Evolutionary conservation across 352 stramenopile genomes (phyloP).

Genomic region (Phytophthora hybrid): DNA sequence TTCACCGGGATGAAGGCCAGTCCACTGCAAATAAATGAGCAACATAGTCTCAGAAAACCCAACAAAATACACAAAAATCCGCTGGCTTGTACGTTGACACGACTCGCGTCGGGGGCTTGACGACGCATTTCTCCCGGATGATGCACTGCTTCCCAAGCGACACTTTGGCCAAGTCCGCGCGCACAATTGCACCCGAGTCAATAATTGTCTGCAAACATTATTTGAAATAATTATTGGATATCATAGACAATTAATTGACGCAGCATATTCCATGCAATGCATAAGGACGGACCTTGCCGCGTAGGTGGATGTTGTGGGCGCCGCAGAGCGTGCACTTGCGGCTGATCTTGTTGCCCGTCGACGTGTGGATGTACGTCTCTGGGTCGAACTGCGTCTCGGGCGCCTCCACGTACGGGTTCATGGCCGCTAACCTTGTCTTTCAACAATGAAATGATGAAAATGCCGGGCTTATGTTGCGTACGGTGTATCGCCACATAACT

Average conservation of each 20-base stretch:
- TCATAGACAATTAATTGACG: background rate
- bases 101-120: conserved; percentile 75
- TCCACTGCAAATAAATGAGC: conserved; percentile 40
- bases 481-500: background rate
- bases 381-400: conserved; percentile 59
- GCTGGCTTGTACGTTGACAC: conserved; percentile 57
- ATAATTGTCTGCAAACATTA: conserved; percentile 66
- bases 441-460: background rate
- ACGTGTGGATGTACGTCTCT: conserved; percentile 73
- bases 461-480: background rate
- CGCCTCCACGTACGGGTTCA: conserved; percentile 71
- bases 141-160: conserved; percentile 85
- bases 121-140: conserved; percentile 72
- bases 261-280: background rate
- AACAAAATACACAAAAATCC: background rate
- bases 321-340: conserved; percentile 68
- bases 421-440: conserved; percentile 9
- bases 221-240: background rate
- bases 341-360: conserved; percentile 79
- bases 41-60: no score
- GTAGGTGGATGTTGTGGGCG: conserved; percentile 79
- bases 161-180: conserved; percentile 86
- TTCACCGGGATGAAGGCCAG: conserved; percentile 88
- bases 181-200: conserved; percentile 71
- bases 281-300: conserved; percentile 56